These are phyloP conservation scores for Leccinellum albellum DNA, from an alignment of 768 basidiomycete genomes.

Conservation along the genomic window DNA sequence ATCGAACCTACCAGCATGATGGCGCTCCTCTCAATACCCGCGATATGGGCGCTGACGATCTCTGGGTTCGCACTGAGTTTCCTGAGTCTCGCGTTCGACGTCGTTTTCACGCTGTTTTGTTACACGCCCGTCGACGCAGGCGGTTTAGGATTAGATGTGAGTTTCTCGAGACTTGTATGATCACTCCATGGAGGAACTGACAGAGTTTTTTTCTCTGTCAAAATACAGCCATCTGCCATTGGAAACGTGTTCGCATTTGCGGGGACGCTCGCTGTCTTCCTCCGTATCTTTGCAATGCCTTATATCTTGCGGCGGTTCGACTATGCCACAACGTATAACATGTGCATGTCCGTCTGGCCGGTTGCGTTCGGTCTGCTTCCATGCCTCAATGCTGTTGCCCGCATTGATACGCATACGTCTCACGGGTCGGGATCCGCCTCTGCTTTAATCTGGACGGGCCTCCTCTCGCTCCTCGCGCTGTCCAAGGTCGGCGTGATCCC, in stretches of 20 bases:
- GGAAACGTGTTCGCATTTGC: conserved; percentile 53
- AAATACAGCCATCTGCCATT: conserved; percentile 46
- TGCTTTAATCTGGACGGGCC: not conserved
- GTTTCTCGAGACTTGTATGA: conserved; percentile 12
- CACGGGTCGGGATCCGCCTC: not conserved
- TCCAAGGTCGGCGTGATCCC: not conserved
- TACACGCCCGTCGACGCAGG: conserved; percentile 55
- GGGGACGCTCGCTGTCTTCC: conserved; percentile 43
- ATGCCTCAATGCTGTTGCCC: conserved; percentile 47
- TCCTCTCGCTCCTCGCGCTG: not conserved
- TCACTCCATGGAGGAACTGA: not conserved
- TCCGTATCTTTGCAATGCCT: conserved; percentile 53
- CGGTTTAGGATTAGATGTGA: conserved; percentile 53
- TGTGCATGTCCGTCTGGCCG: conserved; percentile 53
- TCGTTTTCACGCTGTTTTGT: conserved; percentile 60
- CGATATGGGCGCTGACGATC: conserved; percentile 47
- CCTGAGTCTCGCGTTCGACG: conserved; percentile 55
- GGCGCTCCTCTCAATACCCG: conserved; percentile 44
- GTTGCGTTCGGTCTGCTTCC: conserved; percentile 48
- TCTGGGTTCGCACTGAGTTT: conserved; percentile 51
- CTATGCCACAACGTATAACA: conserved; percentile 34
- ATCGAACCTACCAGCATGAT: conserved; percentile 25
- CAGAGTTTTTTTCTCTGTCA: not conserved
- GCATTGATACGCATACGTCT: conserved; percentile 12
- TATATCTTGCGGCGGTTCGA: conserved; percentile 43